Evolutionary conservation across 345 rosid species (phyloP).

Genomic region (Eucalyptus marginata): DNA sequence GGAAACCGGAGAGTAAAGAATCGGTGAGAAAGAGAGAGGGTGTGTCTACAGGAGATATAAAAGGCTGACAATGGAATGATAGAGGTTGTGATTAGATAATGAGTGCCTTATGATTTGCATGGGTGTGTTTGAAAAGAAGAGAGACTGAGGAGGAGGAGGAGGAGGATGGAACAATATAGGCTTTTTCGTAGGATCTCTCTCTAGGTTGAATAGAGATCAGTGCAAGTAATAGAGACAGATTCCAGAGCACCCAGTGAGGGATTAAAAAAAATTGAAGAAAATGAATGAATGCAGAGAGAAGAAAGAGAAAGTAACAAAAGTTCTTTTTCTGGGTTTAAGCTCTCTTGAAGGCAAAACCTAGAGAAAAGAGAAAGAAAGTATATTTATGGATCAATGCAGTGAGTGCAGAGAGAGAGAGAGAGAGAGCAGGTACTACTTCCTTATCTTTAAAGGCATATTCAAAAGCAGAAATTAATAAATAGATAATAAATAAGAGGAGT

Average conservation of each 20-base stretch:
- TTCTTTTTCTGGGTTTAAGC: slow-evolving; percentile 15
- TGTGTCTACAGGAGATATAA: not conserved
- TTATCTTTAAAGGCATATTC: not conserved
- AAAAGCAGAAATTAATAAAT: not conserved
- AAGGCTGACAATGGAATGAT: not conserved
- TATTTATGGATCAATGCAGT: slow-evolving; percentile 18
- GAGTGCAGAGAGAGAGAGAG: not conserved
- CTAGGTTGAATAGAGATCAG: slow-evolving; percentile 13
- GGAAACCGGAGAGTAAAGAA: not conserved
- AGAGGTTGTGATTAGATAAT: slow-evolving; percentile 58
- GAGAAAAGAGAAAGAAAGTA: slow-evolving; percentile 14
- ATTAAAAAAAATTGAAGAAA: not conserved
- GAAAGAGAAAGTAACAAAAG: slow-evolving; percentile 2
- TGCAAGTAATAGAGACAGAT: slow-evolving; percentile 7
- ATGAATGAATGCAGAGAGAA: not conserved
- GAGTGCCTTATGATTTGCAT: slow-evolving; percentile 90
- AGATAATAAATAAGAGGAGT: not conserved
- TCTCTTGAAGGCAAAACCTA: slow-evolving; percentile 12
- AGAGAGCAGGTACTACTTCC: not conserved
- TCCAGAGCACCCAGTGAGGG: not conserved
- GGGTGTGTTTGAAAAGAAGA: slow-evolving; percentile 8
- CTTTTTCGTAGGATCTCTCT: slow-evolving; percentile 28
- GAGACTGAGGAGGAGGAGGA: slow-evolving; percentile 5
- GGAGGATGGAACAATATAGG: slow-evolving; percentile 12
- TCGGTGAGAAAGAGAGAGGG: not conserved